phyloP scores from a whole-genome alignment of 2,329 filamentous ascomycete species.

The Colletotrichum eleusines region DNA sequence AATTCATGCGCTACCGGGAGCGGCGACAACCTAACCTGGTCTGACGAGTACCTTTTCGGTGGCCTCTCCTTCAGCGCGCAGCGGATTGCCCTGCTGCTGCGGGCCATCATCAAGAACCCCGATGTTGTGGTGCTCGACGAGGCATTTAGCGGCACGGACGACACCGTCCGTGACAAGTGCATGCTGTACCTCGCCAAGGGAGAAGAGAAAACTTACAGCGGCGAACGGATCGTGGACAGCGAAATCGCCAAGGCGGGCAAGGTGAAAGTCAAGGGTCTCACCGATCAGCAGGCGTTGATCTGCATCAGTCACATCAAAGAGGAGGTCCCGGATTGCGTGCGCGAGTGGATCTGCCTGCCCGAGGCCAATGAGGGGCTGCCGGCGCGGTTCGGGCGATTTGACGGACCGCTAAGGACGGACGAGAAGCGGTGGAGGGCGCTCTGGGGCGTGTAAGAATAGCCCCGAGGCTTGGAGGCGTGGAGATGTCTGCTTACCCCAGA shows the following conservation, averaged over 20 bases:
- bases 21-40: conserved; percentile 67
- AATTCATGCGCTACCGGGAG: conserved; percentile 44
- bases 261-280: conserved; percentile 71
- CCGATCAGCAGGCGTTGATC: conserved; percentile 82
- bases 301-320: conserved; percentile 92
- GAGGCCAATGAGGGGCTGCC: conserved; percentile 73
- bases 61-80: conserved; percentile 85
- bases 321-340: conserved; percentile 86
- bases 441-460: conserved; percentile 60
- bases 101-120: conserved; percentile 82
- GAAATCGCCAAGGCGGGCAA: conserved; percentile 57
- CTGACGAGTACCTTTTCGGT: conserved; percentile 76
- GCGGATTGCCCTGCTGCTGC: conserved; percentile 85
- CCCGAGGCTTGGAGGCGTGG: background rate
- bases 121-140: conserved; percentile 90
- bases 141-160: conserved; percentile 88
- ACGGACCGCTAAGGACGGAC: conserved; percentile 70
- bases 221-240: conserved; percentile 59
- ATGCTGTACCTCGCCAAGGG: conserved; percentile 81
- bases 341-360: conserved; percentile 89
- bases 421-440: conserved; percentile 73
- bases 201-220: conserved; percentile 61
- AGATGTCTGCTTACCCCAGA: conserved; percentile 7
- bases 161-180: conserved; percentile 86
- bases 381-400: conserved; percentile 74